Conservation (phyloP, 257 asterid genomes). For the Solanum stenotomum region DNA sequence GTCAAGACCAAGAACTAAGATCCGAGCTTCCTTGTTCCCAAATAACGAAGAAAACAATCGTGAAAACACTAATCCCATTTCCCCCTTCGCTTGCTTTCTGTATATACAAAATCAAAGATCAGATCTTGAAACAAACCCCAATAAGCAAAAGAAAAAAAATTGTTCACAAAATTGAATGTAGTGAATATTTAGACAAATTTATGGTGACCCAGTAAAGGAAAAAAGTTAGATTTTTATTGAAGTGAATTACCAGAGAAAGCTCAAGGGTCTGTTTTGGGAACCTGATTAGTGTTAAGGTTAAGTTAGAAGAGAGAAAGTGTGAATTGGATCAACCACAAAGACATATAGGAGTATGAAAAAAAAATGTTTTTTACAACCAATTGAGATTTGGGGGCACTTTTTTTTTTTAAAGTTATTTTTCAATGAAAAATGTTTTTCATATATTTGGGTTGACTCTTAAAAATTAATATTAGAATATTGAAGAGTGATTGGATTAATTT, state of each 20-base stretch:
- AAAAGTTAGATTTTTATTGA: neutral
- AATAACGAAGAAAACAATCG: constrained; percentile 74
- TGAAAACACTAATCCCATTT: constrained; percentile 82
- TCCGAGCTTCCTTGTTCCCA: constrained; percentile 97
- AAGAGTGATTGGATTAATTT: too few species aligned
- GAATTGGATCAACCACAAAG: neutral
- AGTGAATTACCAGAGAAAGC: neutral
- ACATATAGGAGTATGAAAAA: neutral
- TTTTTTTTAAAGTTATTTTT: neutral
- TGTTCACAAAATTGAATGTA: neutral
- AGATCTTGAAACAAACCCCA: neutral
- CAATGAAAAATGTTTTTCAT: neutral
- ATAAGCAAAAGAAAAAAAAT: neutral
- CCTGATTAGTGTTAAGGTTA: neutral
- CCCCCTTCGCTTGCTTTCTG: constrained; percentile 34
- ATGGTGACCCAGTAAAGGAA: neutral
- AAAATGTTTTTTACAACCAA: neutral
- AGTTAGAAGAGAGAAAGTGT: neutral
- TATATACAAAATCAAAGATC: neutral
- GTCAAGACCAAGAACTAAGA: constrained; percentile 89
- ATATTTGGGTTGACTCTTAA: neutral
- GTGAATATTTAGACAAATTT: neutral
- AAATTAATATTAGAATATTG: too few species aligned
- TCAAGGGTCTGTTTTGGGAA: neutral
- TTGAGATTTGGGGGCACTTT: neutral